These are phyloP conservation scores for Phytopythium mirpurense DNA, from an alignment of 352 stramenopile genomes.

Conservation along the genomic window DNA sequence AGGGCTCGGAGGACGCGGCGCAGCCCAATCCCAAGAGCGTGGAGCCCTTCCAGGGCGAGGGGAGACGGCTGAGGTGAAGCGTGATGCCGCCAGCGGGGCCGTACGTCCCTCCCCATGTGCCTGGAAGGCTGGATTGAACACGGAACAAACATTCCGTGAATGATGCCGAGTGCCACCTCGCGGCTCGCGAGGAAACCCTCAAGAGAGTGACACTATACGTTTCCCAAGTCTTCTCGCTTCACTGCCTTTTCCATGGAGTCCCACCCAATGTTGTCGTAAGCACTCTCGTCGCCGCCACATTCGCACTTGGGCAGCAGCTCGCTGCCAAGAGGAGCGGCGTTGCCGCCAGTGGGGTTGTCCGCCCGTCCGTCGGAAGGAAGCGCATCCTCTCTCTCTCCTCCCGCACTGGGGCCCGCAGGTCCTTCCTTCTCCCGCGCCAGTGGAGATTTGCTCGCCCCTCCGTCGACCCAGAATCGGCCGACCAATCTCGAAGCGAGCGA, in stretches of 20 bases:
- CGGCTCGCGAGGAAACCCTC: too few species aligned
- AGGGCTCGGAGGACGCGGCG: conserved; percentile 25
- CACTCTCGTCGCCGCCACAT: not conserved
- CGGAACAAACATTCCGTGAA: too few species aligned
- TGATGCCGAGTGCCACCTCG: too few species aligned
- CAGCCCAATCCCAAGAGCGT: conserved; percentile 25
- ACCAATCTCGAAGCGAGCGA: not conserved
- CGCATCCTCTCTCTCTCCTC: not conserved
- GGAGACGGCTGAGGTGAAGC: conserved; percentile 46
- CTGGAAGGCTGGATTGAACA: too few species aligned
- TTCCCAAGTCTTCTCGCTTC: not conserved
- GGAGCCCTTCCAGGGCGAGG: conserved; percentile 63
- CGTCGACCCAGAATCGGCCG: too few species aligned
- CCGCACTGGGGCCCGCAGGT: too few species aligned
- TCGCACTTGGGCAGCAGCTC: not conserved
- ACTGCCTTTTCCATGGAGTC: not conserved
- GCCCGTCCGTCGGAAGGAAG: too few species aligned
- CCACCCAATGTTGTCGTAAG: conserved; percentile 1
- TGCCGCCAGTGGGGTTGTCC: not conserved
- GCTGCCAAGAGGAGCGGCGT: not conserved
- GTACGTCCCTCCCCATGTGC: too few species aligned
- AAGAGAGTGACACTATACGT: not conserved
- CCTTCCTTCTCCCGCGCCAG: too few species aligned
- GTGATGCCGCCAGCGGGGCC: too few species aligned
- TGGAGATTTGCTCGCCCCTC: too few species aligned